These are phyloP conservation scores for Pelargonium citronellum DNA, from an alignment of 441 rosid species.

Conservation along the genomic window DNA sequence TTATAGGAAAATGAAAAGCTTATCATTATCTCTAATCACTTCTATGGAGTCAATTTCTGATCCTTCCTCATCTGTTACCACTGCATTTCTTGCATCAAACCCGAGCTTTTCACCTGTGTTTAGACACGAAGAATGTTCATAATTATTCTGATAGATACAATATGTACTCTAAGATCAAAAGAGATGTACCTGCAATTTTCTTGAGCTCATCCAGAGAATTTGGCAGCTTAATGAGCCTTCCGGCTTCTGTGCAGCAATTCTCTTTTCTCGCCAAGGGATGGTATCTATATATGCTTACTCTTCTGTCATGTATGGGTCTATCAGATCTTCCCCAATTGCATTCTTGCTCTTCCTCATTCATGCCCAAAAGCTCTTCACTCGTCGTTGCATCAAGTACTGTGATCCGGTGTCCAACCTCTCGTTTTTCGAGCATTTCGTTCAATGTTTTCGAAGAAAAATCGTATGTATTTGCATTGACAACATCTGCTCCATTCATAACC, in stretches of 20 bases:
- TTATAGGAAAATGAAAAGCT: conserved; percentile 38
- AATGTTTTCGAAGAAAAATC: conserved; percentile 28
- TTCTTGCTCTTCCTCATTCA: conserved; percentile 13
- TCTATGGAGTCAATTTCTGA: conserved; percentile 71
- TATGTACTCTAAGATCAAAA: not conserved
- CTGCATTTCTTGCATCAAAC: conserved; percentile 44
- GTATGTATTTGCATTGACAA: conserved; percentile 17
- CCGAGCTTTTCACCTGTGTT: conserved; percentile 57
- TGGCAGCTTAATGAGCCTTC: conserved; percentile 60
- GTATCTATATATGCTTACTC: conserved; percentile 66
- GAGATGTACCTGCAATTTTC: conserved; percentile 51
- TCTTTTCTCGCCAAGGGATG: conserved; percentile 25
- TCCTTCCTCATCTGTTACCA: conserved; percentile 63
- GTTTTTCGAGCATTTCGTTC: conserved; percentile 36
- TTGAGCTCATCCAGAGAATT: conserved; percentile 62
- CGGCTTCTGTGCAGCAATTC: conserved; percentile 31
- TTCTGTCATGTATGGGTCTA: conserved; percentile 18
- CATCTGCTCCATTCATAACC: conserved; percentile 64
- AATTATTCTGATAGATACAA: not conserved
- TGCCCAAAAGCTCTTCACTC: conserved; percentile 21
- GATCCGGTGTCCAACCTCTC: conserved; percentile 46
- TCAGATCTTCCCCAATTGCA: conserved; percentile 14
- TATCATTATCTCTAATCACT: conserved; percentile 82
- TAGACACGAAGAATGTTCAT: not conserved
- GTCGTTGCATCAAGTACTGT: conserved; percentile 18